Conservation (phyloP, 2,329 filamentous ascomycete species). For the Fusarium marasasianum region DNA sequence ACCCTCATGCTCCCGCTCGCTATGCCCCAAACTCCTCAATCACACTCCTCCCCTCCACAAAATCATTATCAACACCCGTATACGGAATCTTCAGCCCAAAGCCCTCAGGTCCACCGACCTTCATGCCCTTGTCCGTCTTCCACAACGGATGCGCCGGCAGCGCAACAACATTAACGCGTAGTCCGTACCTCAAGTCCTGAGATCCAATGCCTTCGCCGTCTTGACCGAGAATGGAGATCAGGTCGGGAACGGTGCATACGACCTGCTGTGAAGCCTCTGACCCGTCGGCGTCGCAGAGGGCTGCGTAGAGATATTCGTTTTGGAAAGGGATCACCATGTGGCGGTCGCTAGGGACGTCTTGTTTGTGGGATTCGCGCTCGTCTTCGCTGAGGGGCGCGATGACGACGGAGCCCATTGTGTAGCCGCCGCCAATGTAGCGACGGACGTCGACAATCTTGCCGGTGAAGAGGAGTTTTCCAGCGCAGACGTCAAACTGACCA, state of each 20-base stretch:
- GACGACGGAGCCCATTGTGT: constrained; percentile 52
- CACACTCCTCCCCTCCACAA: constrained; percentile 58
- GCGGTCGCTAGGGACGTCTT: constrained; percentile 28
- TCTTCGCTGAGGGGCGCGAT: constrained; percentile 47
- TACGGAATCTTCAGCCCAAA: constrained; percentile 47
- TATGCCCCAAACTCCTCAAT: constrained; percentile 58
- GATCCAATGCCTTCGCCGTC: constrained; percentile 62
- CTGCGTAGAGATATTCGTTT: constrained; percentile 54
- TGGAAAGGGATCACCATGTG: constrained; percentile 54
- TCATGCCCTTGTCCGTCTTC: constrained; percentile 51
- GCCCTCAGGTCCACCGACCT: constrained; percentile 47
- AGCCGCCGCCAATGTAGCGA: constrained; percentile 51
- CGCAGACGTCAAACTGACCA: constrained; percentile 43
- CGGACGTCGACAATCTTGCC: constrained; percentile 54
- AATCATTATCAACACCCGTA: constrained; percentile 46
- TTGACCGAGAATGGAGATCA: constrained; percentile 50
- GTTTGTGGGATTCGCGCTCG: constrained; percentile 41
- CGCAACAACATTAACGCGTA: constrained; percentile 60
- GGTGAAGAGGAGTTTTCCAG: constrained; percentile 49
- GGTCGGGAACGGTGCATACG: constrained; percentile 49
- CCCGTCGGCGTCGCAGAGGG: constrained; percentile 45
- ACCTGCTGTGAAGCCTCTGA: constrained; percentile 44
- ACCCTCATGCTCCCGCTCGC: not conserved
- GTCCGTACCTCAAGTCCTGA: constrained; percentile 60
- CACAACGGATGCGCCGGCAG: constrained; percentile 61